These are phyloP conservation scores for Claviceps lovelessii DNA, from an alignment of 2,329 filamentous ascomycete species.

Conservation along the genomic window DNA sequence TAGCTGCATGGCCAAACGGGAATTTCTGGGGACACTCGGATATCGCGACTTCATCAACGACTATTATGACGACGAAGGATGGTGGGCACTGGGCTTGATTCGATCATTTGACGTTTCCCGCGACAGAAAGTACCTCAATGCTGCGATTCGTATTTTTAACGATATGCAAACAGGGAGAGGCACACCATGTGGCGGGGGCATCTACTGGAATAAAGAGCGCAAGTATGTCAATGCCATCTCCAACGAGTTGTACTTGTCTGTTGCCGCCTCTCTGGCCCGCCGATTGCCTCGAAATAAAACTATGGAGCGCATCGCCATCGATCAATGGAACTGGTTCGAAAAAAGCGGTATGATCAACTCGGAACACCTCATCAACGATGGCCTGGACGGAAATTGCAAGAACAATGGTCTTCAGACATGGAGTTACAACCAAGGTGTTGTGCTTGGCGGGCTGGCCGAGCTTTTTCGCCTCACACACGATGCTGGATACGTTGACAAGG, in stretches of 20 bases:
- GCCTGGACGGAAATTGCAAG: constrained; percentile 31
- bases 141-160: constrained; percentile 38
- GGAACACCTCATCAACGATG: constrained; percentile 38
- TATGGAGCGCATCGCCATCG: constrained; percentile 34
- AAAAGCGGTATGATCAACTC: constrained; percentile 36
- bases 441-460: constrained; percentile 41
- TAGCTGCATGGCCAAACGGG: constrained; percentile 19
- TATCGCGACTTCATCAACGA: constrained; percentile 33
- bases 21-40: constrained; percentile 19
- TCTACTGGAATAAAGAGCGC: constrained; percentile 41
- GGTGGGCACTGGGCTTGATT: constrained; percentile 49
- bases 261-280: constrained; percentile 39
- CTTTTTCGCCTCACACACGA: constrained; percentile 31
- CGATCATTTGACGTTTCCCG: constrained; percentile 40
- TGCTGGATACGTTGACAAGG: constrained; percentile 25
- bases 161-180: constrained; percentile 37
- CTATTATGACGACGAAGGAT: constrained; percentile 47
- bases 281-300: constrained; percentile 25
- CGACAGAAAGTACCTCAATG: constrained; percentile 36
- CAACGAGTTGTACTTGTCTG: constrained; percentile 43
- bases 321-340: constrained; percentile 39
- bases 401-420: constrained; percentile 38
- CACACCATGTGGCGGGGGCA: constrained; percentile 36
- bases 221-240: constrained; percentile 40
- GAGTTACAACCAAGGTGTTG: constrained; percentile 45